Base-by-base conservation (phyloP, 2,329 filamentous ascomycete species). In the Tetracladium maxilliforme region DNA sequence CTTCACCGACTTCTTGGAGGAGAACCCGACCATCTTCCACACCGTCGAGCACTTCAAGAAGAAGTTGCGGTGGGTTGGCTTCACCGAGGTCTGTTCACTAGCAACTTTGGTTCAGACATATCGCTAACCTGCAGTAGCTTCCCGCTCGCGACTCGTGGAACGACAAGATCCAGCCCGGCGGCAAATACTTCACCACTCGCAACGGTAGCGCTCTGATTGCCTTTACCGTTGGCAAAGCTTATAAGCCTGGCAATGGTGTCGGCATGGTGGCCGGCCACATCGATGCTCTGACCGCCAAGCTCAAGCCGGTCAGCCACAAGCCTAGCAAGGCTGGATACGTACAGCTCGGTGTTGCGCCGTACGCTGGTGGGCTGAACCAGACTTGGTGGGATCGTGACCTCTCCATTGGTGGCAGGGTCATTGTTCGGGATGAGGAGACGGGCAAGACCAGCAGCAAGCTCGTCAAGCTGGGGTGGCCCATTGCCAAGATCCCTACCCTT, bases 341-440 rank as follows among this genome's bases (percentile, higher is more conserved):
- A 15, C 83, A 95, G 56, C 66, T 95, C 6, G 87, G 82, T 14
- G 82, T 95, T 26, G 86, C 90, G 3, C 90, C 81, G 1, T 98
- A 95, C 46, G 87, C 84, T 7, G 87, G 90, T 25, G 84, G 62
- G 2, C 55, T 95, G 33, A 90, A 86, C 45, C 61, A 64, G 33
- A 95, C 90, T 2, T 95, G 90, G 90, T 95, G 86, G 87, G 90
- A 95, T 49, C 71, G 90, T 19, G 90, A 98, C 49, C 64, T 98
- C 25, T 76, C 80, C 36, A 79, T 95, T 39, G 90, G 84, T 35
- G 90, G 90, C 19, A 66, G 84, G 22, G 87, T 95, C 4, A 61
- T 95, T 24, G 74, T 95, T 22, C 79, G 74, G 34, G 75, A 93
- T 38, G 47, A 62, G 5, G 53, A 59, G 23, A 68, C 70, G 3